Evolutionary conservation across 2,329 filamentous ascomycete species (phyloP).

Genomic region (Cadophora luteo-olivacea): DNA sequence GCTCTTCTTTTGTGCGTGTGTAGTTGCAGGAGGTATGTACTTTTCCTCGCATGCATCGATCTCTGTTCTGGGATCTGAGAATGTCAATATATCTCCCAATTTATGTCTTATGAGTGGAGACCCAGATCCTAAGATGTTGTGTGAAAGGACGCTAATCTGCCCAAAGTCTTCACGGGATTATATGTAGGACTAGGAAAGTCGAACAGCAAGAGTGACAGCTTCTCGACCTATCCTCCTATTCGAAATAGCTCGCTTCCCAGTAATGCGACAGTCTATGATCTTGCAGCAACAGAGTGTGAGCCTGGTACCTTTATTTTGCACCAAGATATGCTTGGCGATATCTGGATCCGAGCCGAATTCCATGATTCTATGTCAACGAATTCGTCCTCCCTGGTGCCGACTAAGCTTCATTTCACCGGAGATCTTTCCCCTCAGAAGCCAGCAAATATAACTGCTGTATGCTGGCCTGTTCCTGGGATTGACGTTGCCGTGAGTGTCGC

Average conservation of each 20-base stretch:
- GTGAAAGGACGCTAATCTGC: no score
- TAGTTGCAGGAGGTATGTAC: background rate
- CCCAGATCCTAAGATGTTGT: no score
- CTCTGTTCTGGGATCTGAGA: no score
- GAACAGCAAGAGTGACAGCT: background rate
- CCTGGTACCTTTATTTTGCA: slow-evolving; percentile 2
- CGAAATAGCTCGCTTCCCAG: background rate
- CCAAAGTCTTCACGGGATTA: background rate
- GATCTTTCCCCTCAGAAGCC: background rate
- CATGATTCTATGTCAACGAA: background rate
- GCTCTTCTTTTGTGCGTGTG: background rate
- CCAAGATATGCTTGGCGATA: background rate
- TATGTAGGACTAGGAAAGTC: background rate
- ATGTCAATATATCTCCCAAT: no score
- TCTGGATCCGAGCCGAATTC: slow-evolving; percentile 1
- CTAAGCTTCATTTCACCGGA: background rate
- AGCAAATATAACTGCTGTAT: slow-evolving; percentile 1
- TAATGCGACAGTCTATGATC: slow-evolving; percentile 1
- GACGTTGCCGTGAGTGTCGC: background rate
- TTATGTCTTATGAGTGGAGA: no score
- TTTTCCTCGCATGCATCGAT: no score
- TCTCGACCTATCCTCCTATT: background rate
- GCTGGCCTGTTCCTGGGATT: background rate
- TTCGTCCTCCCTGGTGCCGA: background rate
- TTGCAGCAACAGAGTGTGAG: slow-evolving; percentile 5